Evolutionary conservation across 495 filamentous ascomycete genomes (phyloP).

Genomic region (Talaromyces liani): DNA sequence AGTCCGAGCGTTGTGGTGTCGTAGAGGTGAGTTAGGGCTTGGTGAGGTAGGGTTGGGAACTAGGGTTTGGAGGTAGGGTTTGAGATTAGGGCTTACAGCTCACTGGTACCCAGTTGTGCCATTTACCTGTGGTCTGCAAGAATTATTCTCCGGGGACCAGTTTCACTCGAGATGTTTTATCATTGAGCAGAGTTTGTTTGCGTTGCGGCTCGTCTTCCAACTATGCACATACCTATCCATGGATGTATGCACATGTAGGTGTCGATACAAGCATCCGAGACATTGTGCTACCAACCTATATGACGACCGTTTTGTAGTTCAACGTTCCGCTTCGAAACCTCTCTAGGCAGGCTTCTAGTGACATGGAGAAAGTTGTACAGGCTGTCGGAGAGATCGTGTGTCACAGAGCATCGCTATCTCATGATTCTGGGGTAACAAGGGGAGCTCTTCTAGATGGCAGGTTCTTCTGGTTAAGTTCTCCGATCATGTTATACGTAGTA

Average conservation of each 20-base stretch:
- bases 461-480: too few species aligned
- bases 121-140: neutral
- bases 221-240: neutral
- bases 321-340: neutral
- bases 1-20: neutral
- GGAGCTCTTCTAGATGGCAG: too few species aligned
- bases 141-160: neutral
- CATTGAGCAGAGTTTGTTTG: neutral
- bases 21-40: neutral
- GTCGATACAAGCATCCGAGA: neutral
- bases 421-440: too few species aligned
- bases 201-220: neutral
- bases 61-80: neutral
- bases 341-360: too few species aligned
- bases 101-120: neutral
- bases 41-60: neutral
- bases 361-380: too few species aligned
- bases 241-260: too few species aligned
- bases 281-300: neutral
- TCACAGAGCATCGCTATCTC: too few species aligned
- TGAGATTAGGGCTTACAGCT: neutral
- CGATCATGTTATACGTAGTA: too few species aligned
- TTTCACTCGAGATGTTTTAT: neutral
- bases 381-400: too few species aligned
- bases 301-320: neutral